Evolutionary conservation across 768 basidiomycete genomes (phyloP), one percentile per base, ranked within the genome.

Genomic region (Nidula microcarpa): DNA sequence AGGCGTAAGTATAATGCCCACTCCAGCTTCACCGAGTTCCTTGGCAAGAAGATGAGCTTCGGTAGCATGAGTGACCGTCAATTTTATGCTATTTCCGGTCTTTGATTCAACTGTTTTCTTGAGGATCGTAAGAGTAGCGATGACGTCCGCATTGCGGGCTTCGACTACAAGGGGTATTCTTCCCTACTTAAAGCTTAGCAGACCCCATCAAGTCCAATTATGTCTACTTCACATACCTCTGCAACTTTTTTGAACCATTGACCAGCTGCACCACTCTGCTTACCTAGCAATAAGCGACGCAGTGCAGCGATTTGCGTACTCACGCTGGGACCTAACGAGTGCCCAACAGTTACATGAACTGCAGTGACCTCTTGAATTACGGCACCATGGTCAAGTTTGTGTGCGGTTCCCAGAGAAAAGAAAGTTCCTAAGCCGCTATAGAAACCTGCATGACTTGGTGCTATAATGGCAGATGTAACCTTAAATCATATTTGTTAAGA

Each of bases 241-340:
- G 64, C 65, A 32, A 81, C 78, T 63, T 73, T 69, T 45, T 71
- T 62, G 56, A 85, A 79, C 67, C 76, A 78, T 39, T 70, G 53
- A 1, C 74, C 77, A 3, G 76, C 55, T 18, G 63, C 70, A 39
- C 71, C 73, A 39, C 68, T 64, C 2, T 61, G 55, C 11, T 75
- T 68, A 23, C 67, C 72, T 7, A 86, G 70, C 6, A 96, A 72
- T 37, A 93, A 70, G 6, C 77, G 72, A 1, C 93, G 79, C 44
- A 97, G 70, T 4, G 82, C 74, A 11, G 86, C 86, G 55, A 96
- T 85, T 58, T 93, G 84, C n/a, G 86, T 88, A 67, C 92, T 92
- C 33, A 92, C 76, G 55, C 89, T 88, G 0, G 76, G 59, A 66
- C 72, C 61, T 36, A 74, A 54, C 17, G 39, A 41, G 39, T 41